These are phyloP conservation scores for Xylaria sp. DNA, from an alignment of 2,329 filamentous ascomycete genomes.

Conservation along the genomic window DNA sequence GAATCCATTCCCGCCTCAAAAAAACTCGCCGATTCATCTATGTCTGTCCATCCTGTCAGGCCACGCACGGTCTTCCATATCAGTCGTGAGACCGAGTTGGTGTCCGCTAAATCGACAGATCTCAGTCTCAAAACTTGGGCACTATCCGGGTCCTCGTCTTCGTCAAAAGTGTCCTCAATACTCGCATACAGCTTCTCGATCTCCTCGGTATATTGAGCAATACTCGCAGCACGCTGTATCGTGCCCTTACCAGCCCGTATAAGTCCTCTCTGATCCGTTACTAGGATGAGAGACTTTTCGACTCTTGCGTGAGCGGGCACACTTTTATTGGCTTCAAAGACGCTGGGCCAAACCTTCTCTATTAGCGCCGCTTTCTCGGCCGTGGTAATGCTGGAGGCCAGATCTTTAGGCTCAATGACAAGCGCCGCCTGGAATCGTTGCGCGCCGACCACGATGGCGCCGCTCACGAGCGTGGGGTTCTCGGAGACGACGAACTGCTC, in stretches of 20 bases:
- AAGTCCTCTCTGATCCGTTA: slow-evolving; percentile 26
- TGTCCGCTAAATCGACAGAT: neutral
- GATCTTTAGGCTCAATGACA: slow-evolving; percentile 37
- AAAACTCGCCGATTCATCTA: slow-evolving; percentile 28
- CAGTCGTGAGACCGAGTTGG: neutral
- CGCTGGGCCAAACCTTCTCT: slow-evolving; percentile 42
- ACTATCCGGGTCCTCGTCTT: neutral
- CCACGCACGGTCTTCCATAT: neutral
- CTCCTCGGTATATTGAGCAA: slow-evolving; percentile 38
- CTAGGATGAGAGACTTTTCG: slow-evolving; percentile 42
- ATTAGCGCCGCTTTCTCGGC: slow-evolving; percentile 41
- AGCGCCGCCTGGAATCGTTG: slow-evolving; percentile 43
- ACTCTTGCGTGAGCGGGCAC: slow-evolving; percentile 42
- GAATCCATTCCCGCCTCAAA: slow-evolving; percentile 38
- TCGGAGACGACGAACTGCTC: slow-evolving; percentile 22
- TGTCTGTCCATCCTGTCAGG: neutral
- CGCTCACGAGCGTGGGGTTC: slow-evolving; percentile 34
- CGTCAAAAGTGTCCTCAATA: neutral
- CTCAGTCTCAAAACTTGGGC: neutral
- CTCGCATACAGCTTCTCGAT: slow-evolving; percentile 43
- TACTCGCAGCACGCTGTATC: slow-evolving; percentile 36
- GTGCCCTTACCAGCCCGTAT: slow-evolving; percentile 45
- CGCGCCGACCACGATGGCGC: slow-evolving; percentile 39
- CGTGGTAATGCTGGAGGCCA: slow-evolving; percentile 13
- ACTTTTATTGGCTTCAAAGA: slow-evolving; percentile 40